Conservation (phyloP, 2,329 filamentous ascomycete genomes). For the Parafenestella ontariensis region DNA sequence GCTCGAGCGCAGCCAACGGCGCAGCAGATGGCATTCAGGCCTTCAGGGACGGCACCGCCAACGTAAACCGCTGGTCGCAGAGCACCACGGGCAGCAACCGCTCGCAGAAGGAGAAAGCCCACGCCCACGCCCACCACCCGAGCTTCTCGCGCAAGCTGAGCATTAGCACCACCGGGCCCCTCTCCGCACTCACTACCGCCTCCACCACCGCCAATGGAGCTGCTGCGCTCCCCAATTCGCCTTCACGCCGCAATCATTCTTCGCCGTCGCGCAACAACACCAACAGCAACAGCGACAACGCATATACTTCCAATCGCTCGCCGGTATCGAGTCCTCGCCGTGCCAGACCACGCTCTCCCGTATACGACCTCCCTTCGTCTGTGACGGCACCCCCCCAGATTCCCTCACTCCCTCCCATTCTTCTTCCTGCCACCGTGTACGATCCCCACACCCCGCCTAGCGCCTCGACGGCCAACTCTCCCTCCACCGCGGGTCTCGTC, state of each 20-base stretch:
- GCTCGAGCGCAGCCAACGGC: constrained; percentile 51
- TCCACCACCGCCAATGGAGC: constrained; percentile 43
- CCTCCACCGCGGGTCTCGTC: constrained; percentile 45
- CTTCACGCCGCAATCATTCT: constrained; percentile 34
- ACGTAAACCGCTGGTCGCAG: constrained; percentile 66
- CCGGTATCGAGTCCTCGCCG: constrained; percentile 49
- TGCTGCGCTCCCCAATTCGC: constrained; percentile 42
- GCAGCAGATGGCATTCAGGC: constrained; percentile 47
- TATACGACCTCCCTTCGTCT: constrained; percentile 36
- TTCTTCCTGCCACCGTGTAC: constrained; percentile 47
- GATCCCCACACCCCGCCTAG: constrained; percentile 46
- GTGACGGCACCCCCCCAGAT: constrained; percentile 44
- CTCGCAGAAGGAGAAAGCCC: constrained; percentile 33
- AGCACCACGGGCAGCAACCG: constrained; percentile 60
- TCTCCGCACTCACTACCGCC: constrained; percentile 34
- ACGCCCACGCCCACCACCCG: constrained; percentile 32
- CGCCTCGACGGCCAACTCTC: constrained; percentile 35
- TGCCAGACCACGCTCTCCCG: constrained; percentile 40
- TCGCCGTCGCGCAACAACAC: constrained; percentile 19
- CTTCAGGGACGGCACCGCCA: constrained; percentile 56
- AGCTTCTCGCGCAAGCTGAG: constrained; percentile 49
- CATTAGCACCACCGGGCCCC: constrained; percentile 40
- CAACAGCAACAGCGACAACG: constrained; percentile 5
- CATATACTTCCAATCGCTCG: constrained; percentile 32
- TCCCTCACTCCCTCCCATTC: constrained; percentile 35